Evolutionary conservation across 2,329 filamentous ascomycete species (phyloP), one percentile per base, ranked within the genome.

Genomic region (Fusarium chuoi): DNA sequence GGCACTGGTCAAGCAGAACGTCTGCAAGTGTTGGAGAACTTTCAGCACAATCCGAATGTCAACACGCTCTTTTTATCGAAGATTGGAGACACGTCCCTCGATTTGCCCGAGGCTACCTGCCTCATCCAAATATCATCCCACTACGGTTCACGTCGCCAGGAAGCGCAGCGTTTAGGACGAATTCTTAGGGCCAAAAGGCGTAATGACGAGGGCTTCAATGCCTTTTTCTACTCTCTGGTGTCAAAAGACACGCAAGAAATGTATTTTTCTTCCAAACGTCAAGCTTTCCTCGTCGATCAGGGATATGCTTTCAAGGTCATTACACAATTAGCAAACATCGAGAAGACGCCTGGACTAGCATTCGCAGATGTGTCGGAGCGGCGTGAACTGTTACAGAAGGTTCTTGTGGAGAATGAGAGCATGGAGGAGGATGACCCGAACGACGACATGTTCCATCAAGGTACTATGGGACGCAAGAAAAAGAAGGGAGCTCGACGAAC

Each of bases 231-330:
- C 84, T 97, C 94, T 0, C 89, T 99, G 2, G 96, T 99, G 7
- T 97, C 94, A 11, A 98, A 98, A 82, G 96, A 99, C 80, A 99
- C 96, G 0, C 92, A 95, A 70, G 96, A 99, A 82, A 98, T 99
- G 96, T 96, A 92, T 81, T 99, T 98, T 82, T 98, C 96, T 1
- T 95, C 95, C 8, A 98, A 98, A 83, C 90, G 96, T 15, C 96
- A 99, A 83, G 96, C 96, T 2, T 99, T 99, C 85, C 87, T 99
- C 2, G 95, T 99, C 28, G 96, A 99, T 75, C 96, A 99, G 83
- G 96, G 96, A 15, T 99, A 99, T 81, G 96, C 96, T 0, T 99
- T 99, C 88, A 98, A 98, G 81, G 96, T 98, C 71, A 99, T 99
- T 81, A 99, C 96, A 0, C 94, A 97, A 79, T 88, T 99, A 13